These are phyloP conservation scores for Gardenia jasminoides DNA, from an alignment of 257 asterid genomes.

Conservation along the genomic window DNA sequence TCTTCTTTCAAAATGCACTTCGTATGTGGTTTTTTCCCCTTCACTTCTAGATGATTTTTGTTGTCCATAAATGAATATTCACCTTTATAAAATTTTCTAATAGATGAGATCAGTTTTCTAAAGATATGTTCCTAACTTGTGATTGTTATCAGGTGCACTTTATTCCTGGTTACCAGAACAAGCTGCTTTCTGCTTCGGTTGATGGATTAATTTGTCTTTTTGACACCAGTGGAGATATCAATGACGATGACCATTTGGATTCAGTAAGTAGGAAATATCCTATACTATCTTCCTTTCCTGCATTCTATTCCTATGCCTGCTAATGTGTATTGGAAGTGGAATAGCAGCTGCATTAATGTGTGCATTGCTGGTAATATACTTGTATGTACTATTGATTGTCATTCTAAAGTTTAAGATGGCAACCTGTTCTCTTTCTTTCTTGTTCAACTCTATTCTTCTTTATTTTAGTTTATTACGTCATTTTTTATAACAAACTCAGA, in stretches of 20 bases:
- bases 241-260: conserved; percentile 82
- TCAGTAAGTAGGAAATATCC: conserved; percentile 53
- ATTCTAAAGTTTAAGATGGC: neutral
- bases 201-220: conserved; percentile 96
- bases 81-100: neutral
- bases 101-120: neutral
- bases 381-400: neutral
- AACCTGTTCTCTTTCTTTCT: neutral
- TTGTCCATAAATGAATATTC: too few species aligned
- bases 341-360: neutral
- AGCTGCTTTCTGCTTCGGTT: conserved; percentile 84
- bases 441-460: neutral
- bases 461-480: neutral
- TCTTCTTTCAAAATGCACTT: neutral
- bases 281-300: conserved; percentile 5
- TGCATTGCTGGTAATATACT: neutral
- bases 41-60: neutral
- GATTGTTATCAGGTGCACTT: conserved; percentile 66
- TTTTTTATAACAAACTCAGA: neutral
- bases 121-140: neutral
- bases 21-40: neutral
- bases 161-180: conserved; percentile 73
- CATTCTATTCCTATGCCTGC: neutral
- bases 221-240: conserved; percentile 77
- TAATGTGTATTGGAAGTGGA: neutral